Conservation (phyloP, 805 yeast genomes). For the Saccharomyces jurei region DNA sequence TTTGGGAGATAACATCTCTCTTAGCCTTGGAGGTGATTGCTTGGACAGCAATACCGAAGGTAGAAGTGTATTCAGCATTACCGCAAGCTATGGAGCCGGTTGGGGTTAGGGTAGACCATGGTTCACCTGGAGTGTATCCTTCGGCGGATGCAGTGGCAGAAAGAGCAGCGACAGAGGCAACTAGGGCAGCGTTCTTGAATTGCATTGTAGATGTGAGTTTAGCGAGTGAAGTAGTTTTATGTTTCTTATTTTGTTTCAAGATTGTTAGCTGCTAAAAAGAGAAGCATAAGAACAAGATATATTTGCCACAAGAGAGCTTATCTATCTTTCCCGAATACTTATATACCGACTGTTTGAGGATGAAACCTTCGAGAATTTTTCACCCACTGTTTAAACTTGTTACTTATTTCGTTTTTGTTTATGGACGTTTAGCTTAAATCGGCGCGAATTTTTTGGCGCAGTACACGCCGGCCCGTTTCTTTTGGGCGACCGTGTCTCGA, state of each 20-base stretch:
- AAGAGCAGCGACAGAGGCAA: constrained; percentile 14
- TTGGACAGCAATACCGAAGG: constrained; percentile 64
- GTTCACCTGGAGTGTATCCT: constrained; percentile 15
- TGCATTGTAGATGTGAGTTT: constrained; percentile 16
- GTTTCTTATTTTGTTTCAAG: neutral
- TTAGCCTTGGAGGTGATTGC: constrained; percentile 36
- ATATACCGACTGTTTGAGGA: neutral
- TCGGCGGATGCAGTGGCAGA: constrained; percentile 14
- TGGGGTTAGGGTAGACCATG: constrained; percentile 71
- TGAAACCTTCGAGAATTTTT: neutral
- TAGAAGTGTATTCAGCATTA: constrained; percentile 43
- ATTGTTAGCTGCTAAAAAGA: neutral
- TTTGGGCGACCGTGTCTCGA: neutral
- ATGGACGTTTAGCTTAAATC: neutral
- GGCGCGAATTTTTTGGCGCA: neutral
- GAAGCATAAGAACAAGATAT: neutral
- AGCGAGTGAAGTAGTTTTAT: neutral
- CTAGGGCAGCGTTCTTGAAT: constrained; percentile 16
- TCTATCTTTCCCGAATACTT: neutral
- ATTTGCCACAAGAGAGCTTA: neutral
- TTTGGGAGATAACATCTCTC: constrained; percentile 44
- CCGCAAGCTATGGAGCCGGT: constrained; percentile 45
- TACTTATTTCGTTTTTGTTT: neutral
- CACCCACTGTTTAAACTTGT: neutral
- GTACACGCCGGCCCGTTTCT: neutral